These are phyloP conservation scores for Xerocomus potaroensis DNA, from an alignment of 768 basidiomycete species.

Conservation along the genomic window DNA sequence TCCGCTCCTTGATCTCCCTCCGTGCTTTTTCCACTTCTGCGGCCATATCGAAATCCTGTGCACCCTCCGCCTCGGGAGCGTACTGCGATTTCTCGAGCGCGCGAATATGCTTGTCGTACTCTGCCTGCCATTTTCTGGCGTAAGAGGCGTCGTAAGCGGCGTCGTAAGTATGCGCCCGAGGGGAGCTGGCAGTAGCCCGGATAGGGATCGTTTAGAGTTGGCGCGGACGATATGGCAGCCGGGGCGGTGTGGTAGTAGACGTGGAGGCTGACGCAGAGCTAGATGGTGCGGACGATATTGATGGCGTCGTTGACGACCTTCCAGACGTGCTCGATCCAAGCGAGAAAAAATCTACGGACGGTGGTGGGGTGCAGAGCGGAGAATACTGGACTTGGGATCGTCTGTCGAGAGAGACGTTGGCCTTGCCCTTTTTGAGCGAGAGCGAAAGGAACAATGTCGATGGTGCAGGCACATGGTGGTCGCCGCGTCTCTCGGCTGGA, in stretches of 20 bases:
- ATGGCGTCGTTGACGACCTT: conserved; percentile 1
- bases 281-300: conserved; percentile 1
- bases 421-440: conserved; percentile 54
- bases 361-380: no score
- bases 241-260: conserved; percentile 50
- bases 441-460: conserved; percentile 54
- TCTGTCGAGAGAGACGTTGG: conserved; percentile 49
- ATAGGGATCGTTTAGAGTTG: conserved; percentile 69
- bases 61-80: conserved; percentile 37
- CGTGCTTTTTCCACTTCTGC: conserved; percentile 78
- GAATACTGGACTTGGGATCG: no score
- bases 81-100: conserved; percentile 74
- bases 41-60: conserved; percentile 58
- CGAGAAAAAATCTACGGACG: conserved; percentile 68
- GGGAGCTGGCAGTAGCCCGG: conserved; percentile 87
- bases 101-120: conserved; percentile 68
- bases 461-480: no score
- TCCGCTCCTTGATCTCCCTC: conserved; percentile 67
- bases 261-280: conserved; percentile 59
- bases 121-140: conserved; percentile 67
- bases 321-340: conserved; percentile 37
- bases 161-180: conserved; percentile 78
- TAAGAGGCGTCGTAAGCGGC: conserved; percentile 62
- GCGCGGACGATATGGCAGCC: conserved; percentile 58
- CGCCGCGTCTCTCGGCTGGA: no score